A percentile compares a stretch with the other conserved stretches of the same genome.
Evolutionary conservation across 108 stramenopile genomes (phyloP).

Genomic region (Chaetoceros tenuissimus): DNA sequence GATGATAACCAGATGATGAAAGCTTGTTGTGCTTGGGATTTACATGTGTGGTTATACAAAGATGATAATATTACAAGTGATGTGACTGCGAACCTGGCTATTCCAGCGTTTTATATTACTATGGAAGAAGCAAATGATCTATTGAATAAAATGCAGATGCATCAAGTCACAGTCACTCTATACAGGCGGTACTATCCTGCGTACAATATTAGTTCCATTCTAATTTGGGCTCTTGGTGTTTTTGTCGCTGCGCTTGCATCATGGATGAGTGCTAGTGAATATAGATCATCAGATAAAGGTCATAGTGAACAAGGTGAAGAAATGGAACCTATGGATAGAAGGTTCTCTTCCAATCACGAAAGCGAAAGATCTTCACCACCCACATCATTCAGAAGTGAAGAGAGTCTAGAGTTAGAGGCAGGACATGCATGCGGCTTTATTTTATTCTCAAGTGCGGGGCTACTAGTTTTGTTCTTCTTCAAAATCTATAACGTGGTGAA

Average conservation of each 20-base stretch:
- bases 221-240: slow-evolving; percentile 70
- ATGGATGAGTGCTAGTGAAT: slow-evolving; percentile 44
- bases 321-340: background rate
- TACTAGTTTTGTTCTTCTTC: slow-evolving; percentile 84
- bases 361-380: background rate
- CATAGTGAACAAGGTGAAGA: slow-evolving; percentile 2
- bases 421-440: slow-evolving; percentile 77
- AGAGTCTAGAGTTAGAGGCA: slow-evolving; percentile 65
- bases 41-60: slow-evolving; percentile 40
- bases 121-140: slow-evolving; percentile 54
- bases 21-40: slow-evolving; percentile 90
- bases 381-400: slow-evolving; percentile 14
- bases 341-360: background rate
- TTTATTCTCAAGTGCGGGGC: slow-evolving; percentile 56
- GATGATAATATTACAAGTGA: slow-evolving; percentile 32
- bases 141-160: background rate
- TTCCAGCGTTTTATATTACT: slow-evolving; percentile 51
- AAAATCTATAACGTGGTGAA: slow-evolving; percentile 72
- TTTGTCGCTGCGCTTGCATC: slow-evolving; percentile 51
- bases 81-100: slow-evolving; percentile 9
- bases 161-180: slow-evolving; percentile 7
- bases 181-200: slow-evolving; percentile 39
- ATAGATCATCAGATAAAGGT: slow-evolving; percentile 19
- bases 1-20: slow-evolving; percentile 7
- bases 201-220: slow-evolving; percentile 41